Conservation (phyloP, 805 yeast genomes). For the Jamesozyma piceae region DNA sequence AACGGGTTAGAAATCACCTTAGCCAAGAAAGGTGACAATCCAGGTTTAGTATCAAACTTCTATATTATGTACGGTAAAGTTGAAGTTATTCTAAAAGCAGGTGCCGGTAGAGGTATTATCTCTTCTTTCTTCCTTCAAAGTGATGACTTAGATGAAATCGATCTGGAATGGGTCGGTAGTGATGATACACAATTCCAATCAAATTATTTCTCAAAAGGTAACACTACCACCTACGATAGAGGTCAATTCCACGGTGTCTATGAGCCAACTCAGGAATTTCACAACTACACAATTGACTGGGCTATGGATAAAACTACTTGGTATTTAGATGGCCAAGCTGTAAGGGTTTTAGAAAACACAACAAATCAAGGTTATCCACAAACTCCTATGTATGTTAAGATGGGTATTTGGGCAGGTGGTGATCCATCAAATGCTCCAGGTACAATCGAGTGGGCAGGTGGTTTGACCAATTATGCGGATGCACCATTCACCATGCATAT, state of each 20-base stretch:
- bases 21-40: conserved; percentile 60
- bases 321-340: conserved; percentile 59
- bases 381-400: conserved; percentile 67
- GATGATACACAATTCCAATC: conserved; percentile 68
- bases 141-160: conserved; percentile 86
- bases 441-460: conserved; percentile 80
- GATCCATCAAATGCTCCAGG: conserved; percentile 55
- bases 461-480: conserved; percentile 50
- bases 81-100: conserved; percentile 62
- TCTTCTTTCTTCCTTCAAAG: conserved; percentile 73
- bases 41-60: conserved; percentile 65
- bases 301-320: conserved; percentile 53
- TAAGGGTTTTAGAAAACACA: conserved; percentile 51
- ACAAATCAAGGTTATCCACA: conserved; percentile 75
- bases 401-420: conserved; percentile 81
- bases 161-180: conserved; percentile 79
- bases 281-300: conserved; percentile 85
- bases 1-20: conserved; percentile 60
- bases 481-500: conserved; percentile 66
- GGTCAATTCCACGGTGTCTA: conserved; percentile 59
- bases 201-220: conserved; percentile 74
- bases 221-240: conserved; percentile 67
- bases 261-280: conserved; percentile 47
- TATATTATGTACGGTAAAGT: conserved; percentile 85
- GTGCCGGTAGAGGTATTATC: conserved; percentile 69